Percentiles rank a stretch among this genome's conserved stretches.
Evolutionary conservation across 345 rosid genomes (phyloP).

Genomic region (Crucihimalaya himalaica): DNA sequence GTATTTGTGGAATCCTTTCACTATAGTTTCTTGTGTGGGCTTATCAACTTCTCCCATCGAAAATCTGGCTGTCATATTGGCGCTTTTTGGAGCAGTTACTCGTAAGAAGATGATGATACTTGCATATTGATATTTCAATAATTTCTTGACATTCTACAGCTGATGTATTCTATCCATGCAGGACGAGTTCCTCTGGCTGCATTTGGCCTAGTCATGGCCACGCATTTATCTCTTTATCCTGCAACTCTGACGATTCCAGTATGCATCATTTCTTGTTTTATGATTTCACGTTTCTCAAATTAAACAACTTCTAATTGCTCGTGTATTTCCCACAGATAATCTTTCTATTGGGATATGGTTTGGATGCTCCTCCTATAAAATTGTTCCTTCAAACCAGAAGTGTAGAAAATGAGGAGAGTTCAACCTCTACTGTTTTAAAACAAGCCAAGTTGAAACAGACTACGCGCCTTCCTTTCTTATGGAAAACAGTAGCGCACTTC

Average conservation of each 20-base stretch:
- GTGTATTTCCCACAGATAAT: slow-evolving; percentile 56
- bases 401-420: slow-evolving; percentile 36
- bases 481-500: slow-evolving; percentile 61
- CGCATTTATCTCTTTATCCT: slow-evolving; percentile 89
- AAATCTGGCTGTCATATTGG: slow-evolving; percentile 62
- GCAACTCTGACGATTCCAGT: slow-evolving; percentile 78
- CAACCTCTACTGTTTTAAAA: slow-evolving; percentile 36
- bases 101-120: slow-evolving; percentile 51
- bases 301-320: background rate
- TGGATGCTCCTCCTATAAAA: slow-evolving; percentile 82
- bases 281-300: slow-evolving; percentile 6
- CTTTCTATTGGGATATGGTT: slow-evolving; percentile 76
- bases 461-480: slow-evolving; percentile 49
- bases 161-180: slow-evolving; percentile 36
- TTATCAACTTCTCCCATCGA: slow-evolving; percentile 87
- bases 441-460: slow-evolving; percentile 36
- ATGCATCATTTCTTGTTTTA: slow-evolving; percentile 24
- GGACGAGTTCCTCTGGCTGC: slow-evolving; percentile 85
- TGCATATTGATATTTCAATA: background rate
- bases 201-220: slow-evolving; percentile 90
- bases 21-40: slow-evolving; percentile 79
- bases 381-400: slow-evolving; percentile 49
- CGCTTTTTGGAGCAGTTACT: slow-evolving; percentile 76
- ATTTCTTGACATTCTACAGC: background rate
- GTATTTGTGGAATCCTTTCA: slow-evolving; percentile 92